Conservation (phyloP, 306 rosid species). For the Chamaecrista fasciculata region DNA sequence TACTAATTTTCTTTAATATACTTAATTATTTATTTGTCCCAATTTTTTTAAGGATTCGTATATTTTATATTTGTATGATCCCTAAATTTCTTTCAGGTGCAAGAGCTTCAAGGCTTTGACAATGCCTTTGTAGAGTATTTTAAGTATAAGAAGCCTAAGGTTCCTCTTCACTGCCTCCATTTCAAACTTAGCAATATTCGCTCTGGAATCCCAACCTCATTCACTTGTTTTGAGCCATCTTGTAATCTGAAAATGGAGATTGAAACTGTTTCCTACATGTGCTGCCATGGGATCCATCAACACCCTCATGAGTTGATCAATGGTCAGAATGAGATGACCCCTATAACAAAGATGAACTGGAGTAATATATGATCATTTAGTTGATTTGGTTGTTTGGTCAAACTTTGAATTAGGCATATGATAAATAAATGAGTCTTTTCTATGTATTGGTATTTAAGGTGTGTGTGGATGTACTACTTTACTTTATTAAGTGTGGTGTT, state of each 20-base stretch:
- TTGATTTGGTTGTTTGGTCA: too few species aligned
- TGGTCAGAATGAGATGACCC: not conserved
- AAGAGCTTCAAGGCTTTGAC: not conserved
- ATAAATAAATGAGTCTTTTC: too few species aligned
- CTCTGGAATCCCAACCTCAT: not conserved
- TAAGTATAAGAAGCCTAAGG: rapidly evolving
- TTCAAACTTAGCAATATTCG: conserved; percentile 3
- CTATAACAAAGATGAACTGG: not conserved
- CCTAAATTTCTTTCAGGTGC: too few species aligned
- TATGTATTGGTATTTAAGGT: too few species aligned
- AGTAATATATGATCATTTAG: not conserved
- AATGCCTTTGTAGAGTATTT: not conserved
- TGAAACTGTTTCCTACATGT: not conserved
- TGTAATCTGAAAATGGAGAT: not conserved
- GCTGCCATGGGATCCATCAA: not conserved
- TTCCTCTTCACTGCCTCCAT: not conserved
- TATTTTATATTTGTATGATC: too few species aligned
- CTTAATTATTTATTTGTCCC: too few species aligned
- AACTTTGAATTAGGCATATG: too few species aligned
- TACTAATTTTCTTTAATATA: too few species aligned
- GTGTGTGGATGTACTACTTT: too few species aligned
- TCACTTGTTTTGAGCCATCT: not conserved
- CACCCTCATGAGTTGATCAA: not conserved
- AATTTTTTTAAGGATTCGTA: too few species aligned
- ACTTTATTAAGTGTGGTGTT: too few species aligned